A percentile compares a stretch with the other conserved stretches of the same genome.
These are phyloP conservation scores for Agrocybe chaxingu DNA, from an alignment of 768 basidiomycete species.

Conservation along the genomic window DNA sequence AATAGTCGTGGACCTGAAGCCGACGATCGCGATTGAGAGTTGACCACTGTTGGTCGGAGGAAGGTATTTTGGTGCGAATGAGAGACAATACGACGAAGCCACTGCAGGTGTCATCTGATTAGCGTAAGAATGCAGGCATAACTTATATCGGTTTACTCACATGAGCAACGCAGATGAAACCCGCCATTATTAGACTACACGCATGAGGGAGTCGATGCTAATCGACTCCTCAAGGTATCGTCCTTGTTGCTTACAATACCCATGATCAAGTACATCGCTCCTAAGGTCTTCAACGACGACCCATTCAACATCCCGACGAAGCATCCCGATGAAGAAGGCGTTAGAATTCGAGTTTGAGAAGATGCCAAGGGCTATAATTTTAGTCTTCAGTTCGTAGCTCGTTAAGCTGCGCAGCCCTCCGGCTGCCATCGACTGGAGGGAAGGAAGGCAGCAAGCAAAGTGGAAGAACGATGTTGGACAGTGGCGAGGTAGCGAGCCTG, in stretches of 20 bases:
- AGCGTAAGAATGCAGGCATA: not conserved
- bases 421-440: slow-evolving; percentile 40
- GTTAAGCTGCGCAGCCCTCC: slow-evolving; percentile 52
- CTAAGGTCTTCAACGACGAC: slow-evolving; percentile 43
- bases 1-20: slow-evolving; percentile 49
- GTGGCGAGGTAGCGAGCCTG: slow-evolving; percentile 43
- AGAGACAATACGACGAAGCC: slow-evolving; percentile 45
- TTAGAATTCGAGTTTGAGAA: slow-evolving; percentile 45
- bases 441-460: slow-evolving; percentile 32
- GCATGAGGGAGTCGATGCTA: not conserved
- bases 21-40: slow-evolving; percentile 36
- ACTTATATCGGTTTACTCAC: slow-evolving; percentile 28
- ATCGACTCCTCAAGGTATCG: not conserved
- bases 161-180: slow-evolving; percentile 59
- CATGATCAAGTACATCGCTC: slow-evolving; percentile 53
- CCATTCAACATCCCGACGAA: slow-evolving; percentile 29
- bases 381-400: slow-evolving; percentile 52
- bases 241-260: slow-evolving; percentile 44
- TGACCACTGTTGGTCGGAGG: not conserved
- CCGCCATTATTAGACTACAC: slow-evolving; percentile 48
- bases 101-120: slow-evolving; percentile 22
- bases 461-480: slow-evolving; percentile 42
- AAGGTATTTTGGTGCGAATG: not conserved
- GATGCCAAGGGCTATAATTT: slow-evolving; percentile 57
- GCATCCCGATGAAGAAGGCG: slow-evolving; percentile 38